A percentile compares a stretch with the other conserved stretches of the same genome.
phyloP scores from a whole-genome alignment of 2,329 filamentous ascomycete genomes.

The Cladosporium sp. region DNA sequence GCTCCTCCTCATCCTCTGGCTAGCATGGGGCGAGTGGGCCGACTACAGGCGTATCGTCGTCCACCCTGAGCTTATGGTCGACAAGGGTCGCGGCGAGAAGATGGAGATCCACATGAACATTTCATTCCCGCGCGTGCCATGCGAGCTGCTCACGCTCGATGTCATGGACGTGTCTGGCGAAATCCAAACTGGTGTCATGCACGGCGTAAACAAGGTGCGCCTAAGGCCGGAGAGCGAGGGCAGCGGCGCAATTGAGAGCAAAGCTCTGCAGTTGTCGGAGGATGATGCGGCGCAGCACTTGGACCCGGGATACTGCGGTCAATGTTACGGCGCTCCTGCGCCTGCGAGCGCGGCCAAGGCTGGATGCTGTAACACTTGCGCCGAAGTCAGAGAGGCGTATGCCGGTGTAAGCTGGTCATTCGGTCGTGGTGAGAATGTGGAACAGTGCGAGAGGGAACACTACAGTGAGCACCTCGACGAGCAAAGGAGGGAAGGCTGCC shows the following conservation, averaged over 20 bases:
- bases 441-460: conserved; percentile 93
- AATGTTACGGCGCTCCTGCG: conserved; percentile 81
- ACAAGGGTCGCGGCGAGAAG: conserved; percentile 95
- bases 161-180: conserved; percentile 99
- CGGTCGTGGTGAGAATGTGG: conserved; percentile 84
- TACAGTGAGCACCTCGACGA: conserved; percentile 85
- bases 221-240: conserved; percentile 72
- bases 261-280: conserved; percentile 68
- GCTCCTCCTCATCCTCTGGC: conserved; percentile 80
- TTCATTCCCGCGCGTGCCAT: conserved; percentile 89
- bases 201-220: conserved; percentile 89
- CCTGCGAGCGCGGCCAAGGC: conserved; percentile 71
- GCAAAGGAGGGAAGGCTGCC: conserved; percentile 89
- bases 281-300: conserved; percentile 74
- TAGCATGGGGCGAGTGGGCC: conserved; percentile 92
- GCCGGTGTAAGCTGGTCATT: conserved; percentile 90
- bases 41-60: conserved; percentile 87
- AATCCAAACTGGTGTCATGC: conserved; percentile 89
- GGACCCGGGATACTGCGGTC: conserved; percentile 87
- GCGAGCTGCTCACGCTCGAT: conserved; percentile 92
- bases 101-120: conserved; percentile 99
- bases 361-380: conserved; percentile 97
- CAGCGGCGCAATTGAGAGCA: conserved; percentile 70
- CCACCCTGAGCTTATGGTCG: conserved; percentile 89
- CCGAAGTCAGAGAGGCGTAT: conserved; percentile 95